Evolutionary conservation across 805 yeast genomes (phyloP), one percentile per base, ranked within the genome.

Genomic region (Nakazawaea ernobii): DNA sequence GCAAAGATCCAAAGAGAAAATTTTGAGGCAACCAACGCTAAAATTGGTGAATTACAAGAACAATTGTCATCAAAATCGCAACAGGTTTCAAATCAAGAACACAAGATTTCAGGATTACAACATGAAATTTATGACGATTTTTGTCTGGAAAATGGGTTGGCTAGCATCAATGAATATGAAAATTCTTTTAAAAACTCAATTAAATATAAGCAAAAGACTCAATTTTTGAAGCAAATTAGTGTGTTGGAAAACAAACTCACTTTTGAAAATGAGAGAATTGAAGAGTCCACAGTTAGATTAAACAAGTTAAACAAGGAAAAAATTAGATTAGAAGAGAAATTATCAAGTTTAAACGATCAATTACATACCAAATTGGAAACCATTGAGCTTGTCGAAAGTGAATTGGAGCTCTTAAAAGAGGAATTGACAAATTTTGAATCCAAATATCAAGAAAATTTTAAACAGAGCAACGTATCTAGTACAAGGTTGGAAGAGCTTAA

Each of bases 101-200:
- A 45, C 7, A 52, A 63, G 36, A 54, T 59, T 11, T 55, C 41
- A 8, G 33, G 28, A 1, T 57, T 81, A 7, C 82, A 80, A 52
- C 53, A 63, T 2, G 59, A 60, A 3, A 63, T 81, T 4, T 86
- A 80, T 58, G 42, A 59, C 8, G 72, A 62, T 0, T 86, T 90
- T 58, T 83, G 91, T 48, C 46, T 58, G 1, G 69, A 64, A 48
- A 65, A 82, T 45, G 79, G 80, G 0, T 79, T 88, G 55, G 2
- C 32, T 6, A 63, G 63, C 51, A 79, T 89, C 35, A 69, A 73
- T 41, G 89, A 84, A 32, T 90, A 85, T 59, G 97, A 90, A 60
- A 86, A 83, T 46, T 91, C 92, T 6, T 68, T 77, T 4, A 63
- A 75, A 4, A 57, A 77, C 43, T 70, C 86, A 57, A 70, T 71